Conservation (phyloP, 2,329 filamentous ascomycete genomes). For the Pestalotiopsis sp. region DNA sequence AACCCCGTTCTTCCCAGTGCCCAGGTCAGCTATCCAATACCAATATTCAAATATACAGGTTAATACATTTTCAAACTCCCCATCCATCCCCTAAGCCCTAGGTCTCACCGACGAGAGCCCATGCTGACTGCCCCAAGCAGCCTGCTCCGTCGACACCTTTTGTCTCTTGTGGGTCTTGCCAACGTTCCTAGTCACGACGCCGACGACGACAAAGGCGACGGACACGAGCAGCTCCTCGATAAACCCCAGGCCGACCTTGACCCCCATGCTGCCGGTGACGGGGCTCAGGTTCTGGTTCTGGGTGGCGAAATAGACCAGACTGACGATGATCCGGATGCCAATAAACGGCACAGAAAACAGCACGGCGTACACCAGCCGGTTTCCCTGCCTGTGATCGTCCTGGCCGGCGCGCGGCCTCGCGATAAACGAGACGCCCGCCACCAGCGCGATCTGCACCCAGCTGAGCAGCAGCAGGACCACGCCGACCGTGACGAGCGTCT, state of each 20-base stretch:
- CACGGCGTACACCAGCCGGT: slow-evolving; percentile 22
- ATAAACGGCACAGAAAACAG: slow-evolving; percentile 24
- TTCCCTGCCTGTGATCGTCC: slow-evolving; percentile 1
- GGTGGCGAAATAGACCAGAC: slow-evolving; percentile 26
- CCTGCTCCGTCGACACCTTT: slow-evolving; percentile 50
- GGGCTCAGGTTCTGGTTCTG: slow-evolving; percentile 23
- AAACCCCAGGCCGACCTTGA: slow-evolving; percentile 24
- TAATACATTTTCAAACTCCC: too few relatives aligned
- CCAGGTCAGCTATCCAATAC: too few relatives aligned
- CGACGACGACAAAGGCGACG: slow-evolving; percentile 21
- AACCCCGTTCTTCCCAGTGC: too few relatives aligned
- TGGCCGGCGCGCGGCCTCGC: not conserved
- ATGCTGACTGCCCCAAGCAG: not conserved
- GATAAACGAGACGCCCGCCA: slow-evolving; percentile 17
- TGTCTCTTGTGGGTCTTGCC: slow-evolving; percentile 14
- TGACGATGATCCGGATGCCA: slow-evolving; percentile 25
- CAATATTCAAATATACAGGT: too few relatives aligned
- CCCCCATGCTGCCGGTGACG: slow-evolving; percentile 21
- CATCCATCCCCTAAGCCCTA: too few relatives aligned
- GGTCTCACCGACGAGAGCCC: too few relatives aligned
- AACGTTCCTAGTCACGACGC: slow-evolving; percentile 24
- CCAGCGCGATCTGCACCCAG: slow-evolving; percentile 19
- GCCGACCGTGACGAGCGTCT: slow-evolving; percentile 23
- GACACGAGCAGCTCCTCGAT: slow-evolving; percentile 28
- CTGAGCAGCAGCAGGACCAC: slow-evolving; percentile 26